Conservation (phyloP, 2,329 filamentous ascomycete species). For the Talaromyces sp. region DNA sequence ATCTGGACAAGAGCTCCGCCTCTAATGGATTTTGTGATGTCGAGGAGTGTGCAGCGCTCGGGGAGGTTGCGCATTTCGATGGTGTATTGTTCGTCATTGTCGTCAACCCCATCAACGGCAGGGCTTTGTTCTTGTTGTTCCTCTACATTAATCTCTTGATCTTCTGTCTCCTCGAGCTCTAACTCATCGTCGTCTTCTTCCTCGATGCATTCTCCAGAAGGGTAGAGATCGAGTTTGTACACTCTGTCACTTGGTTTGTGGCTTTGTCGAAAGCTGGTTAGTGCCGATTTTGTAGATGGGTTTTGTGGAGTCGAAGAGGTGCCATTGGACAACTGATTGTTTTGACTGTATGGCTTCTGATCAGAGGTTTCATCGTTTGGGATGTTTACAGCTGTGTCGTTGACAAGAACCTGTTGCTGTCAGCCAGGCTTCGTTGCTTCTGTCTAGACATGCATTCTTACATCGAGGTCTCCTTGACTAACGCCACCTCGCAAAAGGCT, state of each 20-base stretch:
- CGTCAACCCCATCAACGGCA: conserved; percentile 21
- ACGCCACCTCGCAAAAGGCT: conserved; percentile 52
- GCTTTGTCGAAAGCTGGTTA: neutral
- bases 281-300: no score
- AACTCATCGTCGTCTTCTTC: conserved; percentile 23
- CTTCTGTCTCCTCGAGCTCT: conserved; percentile 26
- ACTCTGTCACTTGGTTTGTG: neutral
- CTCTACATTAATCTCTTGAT: conserved; percentile 22
- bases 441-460: conserved; percentile 26
- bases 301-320: neutral
- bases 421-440: neutral
- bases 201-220: conserved; percentile 19
- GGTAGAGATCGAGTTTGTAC: neutral
- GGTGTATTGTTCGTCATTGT: conserved; percentile 29
- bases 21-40: conserved; percentile 63
- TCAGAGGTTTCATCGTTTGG: neutral
- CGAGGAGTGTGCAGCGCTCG: conserved; percentile 60
- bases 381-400: neutral
- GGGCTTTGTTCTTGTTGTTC: conserved; percentile 22
- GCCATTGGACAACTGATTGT: neutral
- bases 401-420: conserved; percentile 3
- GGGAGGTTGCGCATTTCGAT: conserved; percentile 62
- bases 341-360: neutral
- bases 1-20: conserved; percentile 71
- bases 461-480: conserved; percentile 48